Evolutionary conservation across 2,329 filamentous ascomycete species (phyloP).

Genomic region (Cyanodermella asteris): DNA sequence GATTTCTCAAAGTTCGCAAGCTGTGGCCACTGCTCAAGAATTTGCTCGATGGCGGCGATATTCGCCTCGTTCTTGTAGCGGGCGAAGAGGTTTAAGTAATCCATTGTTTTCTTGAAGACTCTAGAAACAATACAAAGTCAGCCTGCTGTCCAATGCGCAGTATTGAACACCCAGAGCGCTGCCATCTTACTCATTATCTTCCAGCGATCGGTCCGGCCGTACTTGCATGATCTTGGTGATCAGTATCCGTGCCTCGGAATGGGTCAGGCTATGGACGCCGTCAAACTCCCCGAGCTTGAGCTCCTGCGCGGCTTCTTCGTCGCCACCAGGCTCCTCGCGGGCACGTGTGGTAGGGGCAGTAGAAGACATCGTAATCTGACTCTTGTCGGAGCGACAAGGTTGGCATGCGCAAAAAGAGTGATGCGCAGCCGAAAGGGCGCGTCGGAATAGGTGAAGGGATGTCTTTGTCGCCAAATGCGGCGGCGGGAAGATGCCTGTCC

Average conservation of each 20-base stretch:
- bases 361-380: too few relatives aligned
- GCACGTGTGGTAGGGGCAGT: conserved; percentile 38
- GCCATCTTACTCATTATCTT: conserved; percentile 53
- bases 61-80: conserved; percentile 92
- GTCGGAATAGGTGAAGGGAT: too few relatives aligned
- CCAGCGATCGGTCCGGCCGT: conserved; percentile 57
- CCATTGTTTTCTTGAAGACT: conserved; percentile 68
- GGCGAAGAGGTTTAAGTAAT: conserved; percentile 85
- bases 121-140: conserved; percentile 17
- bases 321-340: conserved; percentile 48
- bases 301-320: conserved; percentile 66
- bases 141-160: not conserved
- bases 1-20: conserved; percentile 84
- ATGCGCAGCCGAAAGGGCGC: too few relatives aligned
- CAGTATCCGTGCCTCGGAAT: conserved; percentile 79
- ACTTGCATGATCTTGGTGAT: conserved; percentile 72
- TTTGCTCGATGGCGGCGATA: conserved; percentile 76
- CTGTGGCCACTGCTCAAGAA: conserved; percentile 58
- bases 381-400: too few relatives aligned
- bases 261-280: conserved; percentile 70
- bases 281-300: conserved; percentile 88
- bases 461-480: too few relatives aligned
- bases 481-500: too few relatives aligned
- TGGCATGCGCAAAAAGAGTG: too few relatives aligned
- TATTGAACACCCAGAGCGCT: conserved; percentile 1